Conservation (phyloP, 306 rosid genomes). For the Cucurbita ficifolia region DNA sequence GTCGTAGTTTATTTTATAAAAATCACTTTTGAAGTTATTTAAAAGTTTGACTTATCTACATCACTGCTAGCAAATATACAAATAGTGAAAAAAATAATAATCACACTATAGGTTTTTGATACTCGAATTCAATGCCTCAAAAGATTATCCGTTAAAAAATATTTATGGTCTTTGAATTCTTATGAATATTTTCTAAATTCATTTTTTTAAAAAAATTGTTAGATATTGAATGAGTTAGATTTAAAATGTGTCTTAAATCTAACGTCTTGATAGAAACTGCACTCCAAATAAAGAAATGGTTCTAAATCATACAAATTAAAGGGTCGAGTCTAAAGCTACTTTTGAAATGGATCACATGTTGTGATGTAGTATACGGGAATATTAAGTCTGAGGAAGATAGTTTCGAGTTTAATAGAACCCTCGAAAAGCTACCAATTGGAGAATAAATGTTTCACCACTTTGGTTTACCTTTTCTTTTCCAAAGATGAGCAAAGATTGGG, state of each 20-base stretch:
- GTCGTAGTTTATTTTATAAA: no score
- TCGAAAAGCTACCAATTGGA: neutral
- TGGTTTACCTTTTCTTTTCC: neutral
- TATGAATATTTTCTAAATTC: neutral
- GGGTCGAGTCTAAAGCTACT: neutral
- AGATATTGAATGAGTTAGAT: neutral
- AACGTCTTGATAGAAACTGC: neutral
- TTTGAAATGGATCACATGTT: neutral
- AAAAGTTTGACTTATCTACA: no score
- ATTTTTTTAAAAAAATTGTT: neutral
- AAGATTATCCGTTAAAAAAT: no score
- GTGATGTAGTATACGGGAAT: neutral
- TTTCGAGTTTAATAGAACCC: neutral
- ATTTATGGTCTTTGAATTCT: no score
- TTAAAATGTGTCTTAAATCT: neutral
- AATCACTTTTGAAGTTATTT: no score
- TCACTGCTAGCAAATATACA: no score
- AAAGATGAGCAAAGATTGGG: neutral
- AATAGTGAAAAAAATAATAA: no score
- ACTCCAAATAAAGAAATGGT: neutral
- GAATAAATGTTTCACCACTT: neutral
- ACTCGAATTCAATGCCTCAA: no score
- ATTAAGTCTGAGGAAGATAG: neutral
- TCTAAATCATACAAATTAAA: neutral
- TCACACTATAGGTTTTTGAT: no score